Evolutionary conservation across 805 yeast genomes (phyloP), one percentile per base, ranked within the genome.

Genomic region (Ogataea sp.): DNA sequence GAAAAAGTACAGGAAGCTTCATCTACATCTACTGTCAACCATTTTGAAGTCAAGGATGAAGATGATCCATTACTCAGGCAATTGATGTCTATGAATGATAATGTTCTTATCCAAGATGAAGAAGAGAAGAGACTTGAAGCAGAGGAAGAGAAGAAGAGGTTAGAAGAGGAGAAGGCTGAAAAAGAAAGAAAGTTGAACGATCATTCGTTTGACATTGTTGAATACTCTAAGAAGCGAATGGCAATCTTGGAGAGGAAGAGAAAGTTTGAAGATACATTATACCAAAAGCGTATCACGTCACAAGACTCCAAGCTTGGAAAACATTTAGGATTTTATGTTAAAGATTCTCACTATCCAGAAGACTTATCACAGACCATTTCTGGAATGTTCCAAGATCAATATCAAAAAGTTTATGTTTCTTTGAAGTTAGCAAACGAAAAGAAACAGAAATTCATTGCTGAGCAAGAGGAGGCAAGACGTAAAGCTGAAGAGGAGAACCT

Each of bases 191-290:
- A 4, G 42, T 17, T 16, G 37, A 25, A 16, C 59, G 55, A 37
- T 49, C 52, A 13, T 73, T 80, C 44, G 80, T 73, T 80, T 44
- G 80, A 82, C 56, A 66, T 83, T 30, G 74, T 67, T 13, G 75
- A 62, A 31, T 79, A 78, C 53, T 79, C 86, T 0, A 56, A 63
- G 18, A 67, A 67, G 29, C 61, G 86, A 38, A 45, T 67, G 15
- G 55, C 51, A 8, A 46, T 61, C 14, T 56, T 74, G 4, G 44
- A 64, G 52, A 38, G 56, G 52, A 45, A 67, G 52, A 40, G 56
- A 42, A 41, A 42, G 43, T 46, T 52, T 40, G 59, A 61, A 46
- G 68, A 63, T 35, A 46, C 45, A 42, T 61, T 56, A 37, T 58
- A 57, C 43, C 53, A 53, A 26, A 48, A 43, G 36, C 61, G 67